Conservation (phyloP, 306 rosid genomes). For the Fagus sylvatica region DNA sequence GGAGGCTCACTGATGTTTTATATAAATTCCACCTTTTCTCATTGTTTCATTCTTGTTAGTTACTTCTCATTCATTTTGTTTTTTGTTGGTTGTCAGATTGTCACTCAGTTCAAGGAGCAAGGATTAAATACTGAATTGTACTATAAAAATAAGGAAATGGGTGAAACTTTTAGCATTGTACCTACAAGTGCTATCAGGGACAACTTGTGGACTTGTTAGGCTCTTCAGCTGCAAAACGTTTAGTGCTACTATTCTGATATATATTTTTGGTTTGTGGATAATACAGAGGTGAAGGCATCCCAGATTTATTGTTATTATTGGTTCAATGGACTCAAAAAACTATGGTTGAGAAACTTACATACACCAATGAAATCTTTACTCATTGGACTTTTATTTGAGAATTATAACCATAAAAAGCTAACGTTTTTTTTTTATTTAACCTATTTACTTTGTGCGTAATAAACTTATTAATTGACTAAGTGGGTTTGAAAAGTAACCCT, state of each 20-base stretch:
- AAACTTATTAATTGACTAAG: no score
- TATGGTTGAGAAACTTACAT: slow-evolving; percentile 86
- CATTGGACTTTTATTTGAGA: no score
- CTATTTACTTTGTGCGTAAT: no score
- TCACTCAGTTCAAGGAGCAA: slow-evolving; percentile 83
- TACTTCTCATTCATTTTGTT: slow-evolving; percentile 21
- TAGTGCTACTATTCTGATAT: slow-evolving; percentile 21
- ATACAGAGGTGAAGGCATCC: slow-evolving; percentile 92
- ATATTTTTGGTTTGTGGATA: slow-evolving; percentile 23
- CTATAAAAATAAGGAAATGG: slow-evolving; percentile 87
- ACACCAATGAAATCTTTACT: slow-evolving; percentile 57
- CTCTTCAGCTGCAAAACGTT: not conserved
- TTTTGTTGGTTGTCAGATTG: slow-evolving; percentile 49
- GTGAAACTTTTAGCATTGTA: slow-evolving; percentile 90
- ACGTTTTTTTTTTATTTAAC: no score
- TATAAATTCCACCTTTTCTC: slow-evolving; percentile 4
- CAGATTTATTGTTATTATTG: slow-evolving; percentile 76
- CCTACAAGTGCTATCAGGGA: slow-evolving; percentile 98
- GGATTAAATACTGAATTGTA: slow-evolving; percentile 86
- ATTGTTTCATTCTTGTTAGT: not conserved
- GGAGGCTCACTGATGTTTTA: slow-evolving; percentile 74
- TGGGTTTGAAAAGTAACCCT: no score
- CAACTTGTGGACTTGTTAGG: slow-evolving; percentile 11
- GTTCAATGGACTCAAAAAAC: slow-evolving; percentile 93
- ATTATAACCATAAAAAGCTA: no score